Percentiles rank a stretch among this genome's conserved stretches.
These are phyloP conservation scores for Linum usitatissimum DNA, from an alignment of 345 rosid species.

Conservation along the genomic window DNA sequence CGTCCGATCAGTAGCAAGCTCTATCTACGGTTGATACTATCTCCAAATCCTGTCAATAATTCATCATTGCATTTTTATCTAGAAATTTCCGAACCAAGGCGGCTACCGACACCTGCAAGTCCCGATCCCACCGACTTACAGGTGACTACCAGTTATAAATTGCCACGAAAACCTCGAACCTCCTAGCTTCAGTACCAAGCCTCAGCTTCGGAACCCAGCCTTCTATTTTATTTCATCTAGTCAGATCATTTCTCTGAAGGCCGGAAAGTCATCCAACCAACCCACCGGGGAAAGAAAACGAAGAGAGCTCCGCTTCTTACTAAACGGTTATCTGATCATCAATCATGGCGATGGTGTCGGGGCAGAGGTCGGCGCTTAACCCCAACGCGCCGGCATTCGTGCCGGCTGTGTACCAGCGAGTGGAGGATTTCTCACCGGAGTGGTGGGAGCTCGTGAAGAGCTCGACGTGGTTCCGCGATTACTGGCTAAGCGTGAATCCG, in stretches of 20 bases:
- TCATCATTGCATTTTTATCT: background rate
- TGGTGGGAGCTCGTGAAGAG: slow-evolving; percentile 42
- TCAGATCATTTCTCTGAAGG: background rate
- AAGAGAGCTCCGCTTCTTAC: background rate
- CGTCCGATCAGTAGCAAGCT: slow-evolving; percentile 4
- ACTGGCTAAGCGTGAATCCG: slow-evolving; percentile 28
- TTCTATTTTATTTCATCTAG: background rate
- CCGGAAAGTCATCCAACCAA: too few species aligned
- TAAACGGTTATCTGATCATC: background rate
- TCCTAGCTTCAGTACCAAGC: slow-evolving; percentile 5
- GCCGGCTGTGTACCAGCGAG: slow-evolving; percentile 27
- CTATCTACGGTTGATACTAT: slow-evolving; percentile 7
- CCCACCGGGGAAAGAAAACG: too few species aligned
- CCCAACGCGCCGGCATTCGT: slow-evolving; percentile 36
- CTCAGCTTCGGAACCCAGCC: background rate
- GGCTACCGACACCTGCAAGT: background rate
- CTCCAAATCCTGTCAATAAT: background rate
- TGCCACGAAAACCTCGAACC: background rate
- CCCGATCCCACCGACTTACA: background rate
- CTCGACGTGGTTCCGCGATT: slow-evolving; percentile 29
- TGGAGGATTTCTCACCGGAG: slow-evolving; percentile 44
- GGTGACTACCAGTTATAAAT: background rate
- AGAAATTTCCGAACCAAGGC: too few species aligned
- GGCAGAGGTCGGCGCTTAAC: slow-evolving; percentile 24
- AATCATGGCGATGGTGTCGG: slow-evolving; percentile 25